A percentile compares a stretch with the other conserved stretches of the same genome.
These are phyloP conservation scores for Alternaria sp. DNA, from an alignment of 2,329 filamentous ascomycete genomes.

Conservation along the genomic window DNA sequence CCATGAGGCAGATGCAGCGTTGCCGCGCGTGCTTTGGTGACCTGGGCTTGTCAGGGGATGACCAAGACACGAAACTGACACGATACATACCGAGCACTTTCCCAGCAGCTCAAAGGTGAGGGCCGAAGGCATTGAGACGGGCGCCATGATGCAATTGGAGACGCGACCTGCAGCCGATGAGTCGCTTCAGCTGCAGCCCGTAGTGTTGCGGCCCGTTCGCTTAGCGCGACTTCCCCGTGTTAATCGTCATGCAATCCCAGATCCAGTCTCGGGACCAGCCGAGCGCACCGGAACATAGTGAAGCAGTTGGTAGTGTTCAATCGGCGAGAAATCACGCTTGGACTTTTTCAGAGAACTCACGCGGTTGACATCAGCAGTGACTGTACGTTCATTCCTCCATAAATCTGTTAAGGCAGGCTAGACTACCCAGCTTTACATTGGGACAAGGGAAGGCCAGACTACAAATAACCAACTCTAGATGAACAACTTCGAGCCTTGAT, in stretches of 20 bases:
- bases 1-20: slow-evolving; percentile 90
- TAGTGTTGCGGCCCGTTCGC: neutral
- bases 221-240: neutral
- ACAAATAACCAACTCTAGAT: slow-evolving; percentile 21
- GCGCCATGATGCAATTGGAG: slow-evolving; percentile 32
- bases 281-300: neutral
- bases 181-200: neutral
- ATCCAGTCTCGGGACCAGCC: neutral
- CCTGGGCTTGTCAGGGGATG: slow-evolving; percentile 60
- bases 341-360: neutral
- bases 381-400: neutral
- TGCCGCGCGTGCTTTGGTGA: slow-evolving; percentile 91
- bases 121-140: slow-evolving; percentile 44
- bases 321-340: neutral
- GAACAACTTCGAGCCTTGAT: slow-evolving; percentile 45
- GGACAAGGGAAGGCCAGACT: neutral
- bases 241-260: neutral
- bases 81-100: slow-evolving; percentile 44
- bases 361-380: neutral
- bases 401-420: neutral
- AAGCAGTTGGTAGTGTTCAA: neutral
- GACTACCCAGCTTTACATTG: neutral
- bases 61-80: neutral
- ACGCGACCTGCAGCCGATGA: neutral
- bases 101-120: slow-evolving; percentile 47